phyloP scores from a whole-genome alignment of 2,329 filamentous ascomycete genomes.

The Arthroderma sp. region DNA sequence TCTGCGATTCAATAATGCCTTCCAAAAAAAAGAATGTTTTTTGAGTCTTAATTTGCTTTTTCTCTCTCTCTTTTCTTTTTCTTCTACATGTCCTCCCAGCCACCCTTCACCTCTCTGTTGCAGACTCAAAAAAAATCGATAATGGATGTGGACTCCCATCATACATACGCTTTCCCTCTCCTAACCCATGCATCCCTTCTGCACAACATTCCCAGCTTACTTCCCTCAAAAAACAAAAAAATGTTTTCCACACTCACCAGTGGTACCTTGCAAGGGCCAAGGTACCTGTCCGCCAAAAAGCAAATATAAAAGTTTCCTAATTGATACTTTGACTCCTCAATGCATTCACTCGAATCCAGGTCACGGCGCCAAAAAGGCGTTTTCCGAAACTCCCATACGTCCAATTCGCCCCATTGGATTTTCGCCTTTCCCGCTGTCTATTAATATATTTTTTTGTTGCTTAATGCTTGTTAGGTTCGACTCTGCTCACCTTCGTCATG shows the following conservation, averaged over 20 bases:
- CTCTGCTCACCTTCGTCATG: neutral
- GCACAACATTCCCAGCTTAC: slow-evolving; percentile 2
- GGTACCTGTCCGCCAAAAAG: slow-evolving; percentile 1
- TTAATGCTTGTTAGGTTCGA: neutral
- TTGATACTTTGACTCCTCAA: slow-evolving; percentile 1
- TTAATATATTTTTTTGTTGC: too few relatives aligned
- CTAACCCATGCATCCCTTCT: slow-evolving; percentile 1
- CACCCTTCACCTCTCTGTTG: neutral
- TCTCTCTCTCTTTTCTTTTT: neutral
- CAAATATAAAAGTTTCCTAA: neutral
- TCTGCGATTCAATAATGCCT: neutral
- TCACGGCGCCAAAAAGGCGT: neutral
- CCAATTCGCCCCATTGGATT: neutral
- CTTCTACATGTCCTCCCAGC: slow-evolving; percentile 1
- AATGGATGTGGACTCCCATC: neutral
- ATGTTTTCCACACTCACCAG: slow-evolving; percentile 1
- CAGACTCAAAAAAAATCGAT: slow-evolving; percentile 2
- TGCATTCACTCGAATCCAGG: neutral
- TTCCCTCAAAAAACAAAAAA: slow-evolving; percentile 3
- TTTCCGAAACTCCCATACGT: slow-evolving; percentile 2
- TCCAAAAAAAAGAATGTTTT: too few relatives aligned
- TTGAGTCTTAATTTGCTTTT: neutral
- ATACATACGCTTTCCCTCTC: neutral
- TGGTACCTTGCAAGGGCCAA: slow-evolving; percentile 3
- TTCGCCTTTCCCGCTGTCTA: too few relatives aligned